Evolutionary conservation across 2,329 filamentous ascomycete species (phyloP), one percentile per base, ranked within the genome.

Genomic region (Alternaria ventricosa): DNA sequence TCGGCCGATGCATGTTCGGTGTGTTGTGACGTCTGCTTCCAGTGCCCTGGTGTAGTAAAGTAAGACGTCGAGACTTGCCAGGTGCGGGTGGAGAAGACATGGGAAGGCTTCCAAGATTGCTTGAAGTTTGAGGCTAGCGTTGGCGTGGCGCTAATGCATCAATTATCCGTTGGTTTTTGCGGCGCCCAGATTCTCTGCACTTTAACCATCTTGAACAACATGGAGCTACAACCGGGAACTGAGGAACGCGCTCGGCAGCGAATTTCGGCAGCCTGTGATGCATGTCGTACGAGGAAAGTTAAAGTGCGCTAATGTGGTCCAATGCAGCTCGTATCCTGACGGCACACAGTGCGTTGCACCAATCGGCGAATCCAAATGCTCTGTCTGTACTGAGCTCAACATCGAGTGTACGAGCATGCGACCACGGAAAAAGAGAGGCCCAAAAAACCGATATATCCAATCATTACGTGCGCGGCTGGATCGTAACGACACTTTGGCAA

Each of bases 1-100:
- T 83, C 84, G 70, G 84, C 82, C 33, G 80, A 66, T 3, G 81
- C 75, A 67, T 82, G 80, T 13, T 75, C 78, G 60, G 49, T 81
- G 65, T 15, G 15, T 18, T 25, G 45, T 23, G 15, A 47, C 10
- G 23, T n/a, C 45, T 71, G 71, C 23, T n/a, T 27, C 45, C 9
- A 27, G 45, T 47, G 15, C 23, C 23, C 15, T 47, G 45, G 15
- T 15, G 45, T 27, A 27, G 45, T 27, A 25, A 13, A 47, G 23
- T 2, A n/a, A 47, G 15, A 27, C 28, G 28, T 30, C 12, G 12
- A 30, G 28, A 13, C 28, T 30, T 30, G 12, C 11, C 28, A 30
- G 28, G 28, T 13, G 5, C 28, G 45, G 20, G 43, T 11, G 43
- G 20, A 45, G 43, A 45, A 22, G 6, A 71, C 68, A 55, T 78